Conservation (phyloP, 768 basidiomycete species). For the Phanerodontia chrysosporium region DNA sequence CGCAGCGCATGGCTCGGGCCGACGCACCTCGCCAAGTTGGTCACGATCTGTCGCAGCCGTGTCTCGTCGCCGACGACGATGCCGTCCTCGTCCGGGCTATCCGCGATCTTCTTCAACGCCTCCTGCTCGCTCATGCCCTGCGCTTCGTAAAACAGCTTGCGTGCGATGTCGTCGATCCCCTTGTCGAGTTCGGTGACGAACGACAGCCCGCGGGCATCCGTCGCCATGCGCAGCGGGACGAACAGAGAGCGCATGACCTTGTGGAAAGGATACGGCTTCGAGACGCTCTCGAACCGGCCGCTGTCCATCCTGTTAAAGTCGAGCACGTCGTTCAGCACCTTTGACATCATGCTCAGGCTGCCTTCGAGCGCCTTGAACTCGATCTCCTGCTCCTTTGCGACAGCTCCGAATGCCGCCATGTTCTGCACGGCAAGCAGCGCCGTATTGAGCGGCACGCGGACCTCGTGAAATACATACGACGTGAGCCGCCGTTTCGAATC, state of each 20-base stretch:
- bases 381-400: conserved; percentile 72
- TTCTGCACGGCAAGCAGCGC: conserved; percentile 89
- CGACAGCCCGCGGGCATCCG: conserved; percentile 60
- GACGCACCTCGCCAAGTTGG: conserved; percentile 70
- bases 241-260: conserved; percentile 72
- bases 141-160: conserved; percentile 55
- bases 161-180: conserved; percentile 59
- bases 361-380: conserved; percentile 85
- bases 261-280: conserved; percentile 70
- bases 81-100: conserved; percentile 51
- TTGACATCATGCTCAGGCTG: conserved; percentile 84
- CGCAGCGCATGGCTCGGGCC: neutral
- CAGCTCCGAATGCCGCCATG: conserved; percentile 72
- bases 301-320: conserved; percentile 89
- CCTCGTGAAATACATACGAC: conserved; percentile 62
- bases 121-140: conserved; percentile 45
- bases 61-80: conserved; percentile 83
- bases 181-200: conserved; percentile 69
- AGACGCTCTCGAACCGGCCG: conserved; percentile 72
- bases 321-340: conserved; percentile 65
- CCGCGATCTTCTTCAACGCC: conserved; percentile 37
- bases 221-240: conserved; percentile 61
- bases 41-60: conserved; percentile 74
- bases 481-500: conserved; percentile 82
- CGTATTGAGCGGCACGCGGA: conserved; percentile 78